These are phyloP conservation scores for Astrothelium macrocarpum DNA, from an alignment of 495 filamentous ascomycete genomes.

Conservation along the genomic window DNA sequence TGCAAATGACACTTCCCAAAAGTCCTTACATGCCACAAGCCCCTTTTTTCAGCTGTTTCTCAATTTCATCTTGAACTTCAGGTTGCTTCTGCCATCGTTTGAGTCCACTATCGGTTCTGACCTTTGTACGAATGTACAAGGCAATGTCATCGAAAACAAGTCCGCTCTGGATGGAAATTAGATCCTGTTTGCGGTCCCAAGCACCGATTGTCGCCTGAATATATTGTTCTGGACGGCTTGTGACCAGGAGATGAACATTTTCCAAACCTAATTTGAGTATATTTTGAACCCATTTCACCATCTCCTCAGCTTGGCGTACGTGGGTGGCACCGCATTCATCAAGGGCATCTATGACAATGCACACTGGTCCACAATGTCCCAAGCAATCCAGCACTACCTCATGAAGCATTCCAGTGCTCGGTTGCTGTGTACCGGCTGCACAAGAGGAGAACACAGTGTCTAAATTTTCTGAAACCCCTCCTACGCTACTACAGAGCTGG, in stretches of 20 bases:
- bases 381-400: too few relatives aligned
- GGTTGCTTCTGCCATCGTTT: not conserved
- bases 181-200: not conserved
- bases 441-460: not conserved
- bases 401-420: too few relatives aligned
- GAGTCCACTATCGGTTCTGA: not conserved
- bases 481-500: not conserved
- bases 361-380: too few relatives aligned
- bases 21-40: conserved; percentile 7
- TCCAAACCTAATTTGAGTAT: not conserved
- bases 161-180: not conserved
- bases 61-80: not conserved
- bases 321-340: not conserved
- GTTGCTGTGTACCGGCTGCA: too few relatives aligned
- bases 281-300: not conserved
- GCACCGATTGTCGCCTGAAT: not conserved
- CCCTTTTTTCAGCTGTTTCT: not conserved
- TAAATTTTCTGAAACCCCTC: not conserved
- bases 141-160: not conserved
- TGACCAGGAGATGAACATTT: not conserved
- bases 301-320: not conserved
- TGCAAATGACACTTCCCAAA: too few relatives aligned
- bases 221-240: not conserved
- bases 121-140: not conserved
- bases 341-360: not conserved